Evolutionary conservation across 2,329 filamentous ascomycete genomes (phyloP).

Genomic region (Colletotrichum cuscutae): DNA sequence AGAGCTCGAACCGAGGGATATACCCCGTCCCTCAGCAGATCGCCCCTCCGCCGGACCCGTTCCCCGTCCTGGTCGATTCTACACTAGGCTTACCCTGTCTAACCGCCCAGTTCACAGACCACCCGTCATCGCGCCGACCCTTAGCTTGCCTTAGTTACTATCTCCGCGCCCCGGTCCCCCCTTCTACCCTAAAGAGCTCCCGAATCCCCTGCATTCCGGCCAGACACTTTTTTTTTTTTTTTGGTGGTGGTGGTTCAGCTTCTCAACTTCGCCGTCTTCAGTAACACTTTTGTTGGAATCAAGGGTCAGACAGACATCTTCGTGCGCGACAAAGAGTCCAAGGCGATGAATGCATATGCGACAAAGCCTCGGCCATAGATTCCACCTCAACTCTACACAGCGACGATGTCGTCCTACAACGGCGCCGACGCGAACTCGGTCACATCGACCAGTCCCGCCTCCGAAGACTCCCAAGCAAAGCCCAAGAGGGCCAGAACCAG

Average conservation of each 20-base stretch:
- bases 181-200: conserved; percentile 3
- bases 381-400: not conserved
- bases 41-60: conserved; percentile 14
- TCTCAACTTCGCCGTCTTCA: not conserved
- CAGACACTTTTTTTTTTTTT: not conserved
- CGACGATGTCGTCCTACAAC: conserved; percentile 19
- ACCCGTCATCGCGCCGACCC: conserved; percentile 30
- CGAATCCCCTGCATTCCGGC: conserved; percentile 19
- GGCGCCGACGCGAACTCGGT: conserved; percentile 16
- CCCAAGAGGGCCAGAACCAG: conserved; percentile 61
- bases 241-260: not conserved
- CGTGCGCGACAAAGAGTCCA: not conserved
- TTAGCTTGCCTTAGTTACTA: conserved; percentile 1
- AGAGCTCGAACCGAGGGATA: conserved; percentile 18
- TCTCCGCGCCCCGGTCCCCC: not conserved
- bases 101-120: conserved; percentile 30
- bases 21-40: conserved; percentile 19
- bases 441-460: conserved; percentile 21
- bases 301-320: not conserved
- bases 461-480: conserved; percentile 39
- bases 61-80: conserved; percentile 14
- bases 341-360: conserved; percentile 24
- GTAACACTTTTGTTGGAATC: not conserved
- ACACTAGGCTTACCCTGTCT: conserved; percentile 27
- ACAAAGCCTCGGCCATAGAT: conserved; percentile 17